phyloP scores from a whole-genome alignment of 306 rosid species.

The Medicago arabica region DNA sequence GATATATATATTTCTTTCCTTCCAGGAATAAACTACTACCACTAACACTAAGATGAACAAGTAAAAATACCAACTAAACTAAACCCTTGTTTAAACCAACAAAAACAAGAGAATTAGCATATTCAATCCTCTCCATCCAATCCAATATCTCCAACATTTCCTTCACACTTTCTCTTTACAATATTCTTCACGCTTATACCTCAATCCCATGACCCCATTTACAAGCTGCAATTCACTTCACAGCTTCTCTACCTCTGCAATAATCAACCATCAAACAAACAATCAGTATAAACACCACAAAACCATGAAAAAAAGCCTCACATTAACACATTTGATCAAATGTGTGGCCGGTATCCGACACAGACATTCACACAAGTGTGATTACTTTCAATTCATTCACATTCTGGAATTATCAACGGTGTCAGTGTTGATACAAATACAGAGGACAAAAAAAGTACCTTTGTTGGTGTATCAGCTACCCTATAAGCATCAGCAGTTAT shows the following conservation, averaged over 20 bases:
- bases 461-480: constrained; percentile 64
- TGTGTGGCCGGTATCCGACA: no score
- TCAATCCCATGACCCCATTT: constrained; percentile 37
- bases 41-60: constrained; percentile 29
- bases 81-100: constrained; percentile 46
- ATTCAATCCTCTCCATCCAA: constrained; percentile 6
- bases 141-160: constrained; percentile 30
- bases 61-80: constrained; percentile 44
- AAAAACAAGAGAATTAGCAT: constrained; percentile 42
- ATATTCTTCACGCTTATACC: constrained; percentile 42
- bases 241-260: constrained; percentile 66
- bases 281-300: not conserved
- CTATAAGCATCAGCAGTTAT: constrained; percentile 70
- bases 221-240: constrained; percentile 40
- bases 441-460: constrained; percentile 66
- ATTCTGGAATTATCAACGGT: no score
- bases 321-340: no score
- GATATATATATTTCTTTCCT: constrained; percentile 46
- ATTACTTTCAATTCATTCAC: no score
- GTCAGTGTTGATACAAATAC: no score
- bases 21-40: constrained; percentile 51
- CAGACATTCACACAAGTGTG: no score
- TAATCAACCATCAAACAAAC: constrained; percentile 6
- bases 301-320: no score
- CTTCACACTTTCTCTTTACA: constrained; percentile 56